phyloP scores from a whole-genome alignment of 202 grass and related monocot genomes.

The Panicum hallii region DNA sequence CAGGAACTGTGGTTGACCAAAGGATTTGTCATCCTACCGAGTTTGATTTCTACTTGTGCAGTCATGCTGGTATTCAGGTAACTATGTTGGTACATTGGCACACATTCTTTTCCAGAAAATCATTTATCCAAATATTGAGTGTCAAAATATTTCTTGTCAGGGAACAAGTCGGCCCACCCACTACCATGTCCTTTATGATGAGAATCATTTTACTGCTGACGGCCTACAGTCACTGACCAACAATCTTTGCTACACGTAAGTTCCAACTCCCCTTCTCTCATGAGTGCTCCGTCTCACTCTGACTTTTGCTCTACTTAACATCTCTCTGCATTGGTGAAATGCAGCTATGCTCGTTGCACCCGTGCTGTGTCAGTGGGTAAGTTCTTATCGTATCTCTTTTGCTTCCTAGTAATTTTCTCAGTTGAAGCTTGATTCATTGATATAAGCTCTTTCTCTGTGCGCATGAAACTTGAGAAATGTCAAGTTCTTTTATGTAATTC shows the following conservation, averaged over 20 bases:
- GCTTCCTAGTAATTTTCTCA: slow-evolving; percentile 16
- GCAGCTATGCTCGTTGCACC: slow-evolving; percentile 86
- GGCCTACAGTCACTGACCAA: slow-evolving; percentile 75
- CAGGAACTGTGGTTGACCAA: slow-evolving; percentile 84
- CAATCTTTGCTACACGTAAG: slow-evolving; percentile 92
- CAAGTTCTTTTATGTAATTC: background rate
- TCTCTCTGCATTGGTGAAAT: slow-evolving; percentile 18
- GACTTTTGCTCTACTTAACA: background rate
- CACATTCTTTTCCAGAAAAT: background rate
- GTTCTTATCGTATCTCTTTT: background rate
- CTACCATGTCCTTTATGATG: slow-evolving; percentile 83
- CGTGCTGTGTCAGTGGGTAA: slow-evolving; percentile 85
- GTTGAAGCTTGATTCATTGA: slow-evolving; percentile 1
- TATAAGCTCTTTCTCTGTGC: background rate
- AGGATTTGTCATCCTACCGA: slow-evolving; percentile 86
- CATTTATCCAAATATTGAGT: background rate
- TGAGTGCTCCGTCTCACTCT: background rate
- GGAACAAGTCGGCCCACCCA: slow-evolving; percentile 80
- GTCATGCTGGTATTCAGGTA: slow-evolving; percentile 90
- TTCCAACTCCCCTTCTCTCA: background rate
- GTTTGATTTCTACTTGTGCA: slow-evolving; percentile 90
- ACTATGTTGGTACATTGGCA: background rate
- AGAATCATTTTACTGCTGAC: slow-evolving; percentile 74
- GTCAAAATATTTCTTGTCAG: slow-evolving; percentile 45
- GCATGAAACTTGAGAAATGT: background rate